Evolutionary conservation across 2,329 filamentous ascomycete genomes (phyloP).

Genomic region (Botrytis elliptica): DNA sequence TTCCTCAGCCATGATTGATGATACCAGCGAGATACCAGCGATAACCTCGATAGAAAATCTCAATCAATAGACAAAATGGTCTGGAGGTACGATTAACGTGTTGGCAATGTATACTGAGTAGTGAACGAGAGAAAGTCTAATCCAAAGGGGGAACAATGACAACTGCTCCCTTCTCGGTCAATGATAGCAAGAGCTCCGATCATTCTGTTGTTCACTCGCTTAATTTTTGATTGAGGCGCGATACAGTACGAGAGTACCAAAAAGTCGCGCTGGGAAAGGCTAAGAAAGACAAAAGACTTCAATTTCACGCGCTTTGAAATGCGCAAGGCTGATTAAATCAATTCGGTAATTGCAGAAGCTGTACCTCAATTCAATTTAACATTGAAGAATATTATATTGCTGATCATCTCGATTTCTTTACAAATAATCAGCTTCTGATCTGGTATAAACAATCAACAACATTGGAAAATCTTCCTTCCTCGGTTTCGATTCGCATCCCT

Average conservation of each 20-base stretch:
- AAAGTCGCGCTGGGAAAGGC: slow-evolving; percentile 19
- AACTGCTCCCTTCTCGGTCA: slow-evolving; percentile 14
- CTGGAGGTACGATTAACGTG: background rate
- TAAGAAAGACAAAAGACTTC: slow-evolving; percentile 20
- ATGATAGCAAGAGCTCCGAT: slow-evolving; percentile 11
- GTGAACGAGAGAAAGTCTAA: slow-evolving; percentile 3
- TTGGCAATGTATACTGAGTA: slow-evolving; percentile 9
- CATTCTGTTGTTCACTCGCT: slow-evolving; percentile 16
- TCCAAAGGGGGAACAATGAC: slow-evolving; percentile 8
- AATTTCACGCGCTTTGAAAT: slow-evolving; percentile 26
- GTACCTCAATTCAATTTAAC: slow-evolving; percentile 7
- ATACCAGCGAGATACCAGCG: slow-evolving; percentile 4
- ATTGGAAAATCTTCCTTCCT: slow-evolving; percentile 19
- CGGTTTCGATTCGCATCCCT: slow-evolving; percentile 5
- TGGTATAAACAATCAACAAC: slow-evolving; percentile 2
- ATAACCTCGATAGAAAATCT: slow-evolving; percentile 4
- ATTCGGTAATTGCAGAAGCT: slow-evolving; percentile 24
- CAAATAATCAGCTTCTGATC: slow-evolving; percentile 12
- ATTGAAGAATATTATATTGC: slow-evolving; percentile 1
- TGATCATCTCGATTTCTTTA: slow-evolving; percentile 7
- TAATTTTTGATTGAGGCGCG: slow-evolving; percentile 23
- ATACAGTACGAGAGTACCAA: background rate
- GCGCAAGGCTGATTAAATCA: slow-evolving; percentile 25
- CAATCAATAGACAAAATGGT: background rate
- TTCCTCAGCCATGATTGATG: slow-evolving; percentile 34